Evolutionary conservation across 2,329 filamentous ascomycete species (phyloP), one percentile per base, ranked within the genome.

Genomic region (Trichoderma sp.): DNA sequence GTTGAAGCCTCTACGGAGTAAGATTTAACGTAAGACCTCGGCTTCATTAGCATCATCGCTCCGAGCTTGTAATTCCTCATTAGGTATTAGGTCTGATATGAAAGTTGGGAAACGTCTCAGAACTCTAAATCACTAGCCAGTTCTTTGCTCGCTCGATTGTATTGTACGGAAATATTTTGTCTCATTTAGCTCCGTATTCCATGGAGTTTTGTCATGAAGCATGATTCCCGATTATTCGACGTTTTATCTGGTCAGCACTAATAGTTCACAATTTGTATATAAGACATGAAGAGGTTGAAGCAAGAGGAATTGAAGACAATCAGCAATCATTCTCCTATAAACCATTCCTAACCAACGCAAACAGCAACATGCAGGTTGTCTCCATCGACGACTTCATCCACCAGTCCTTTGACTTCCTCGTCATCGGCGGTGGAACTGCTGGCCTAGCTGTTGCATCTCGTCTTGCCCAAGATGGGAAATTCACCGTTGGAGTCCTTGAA

Each of bases 371-470:
- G 74, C 62, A 69, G 41, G 33, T 33, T 11, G 59, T 63, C 24
- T 59, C 74, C 8, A 21, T 75, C 4, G 79, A 80, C 24, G 78
- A 77, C 14, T 84, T 84, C 67, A 75, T 74, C 18, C 72, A 74
- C 3, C 78, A 74, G 9, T 27, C 56, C 31, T 84, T 82, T 53
- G 81, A 83, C 76, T 84, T 81, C 74, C 77, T 90, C 53, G 79
- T 91, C 74, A 81, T 90, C 27, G 89, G 89, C 38, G 89, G 89
- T 45, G 89, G 89, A 7, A 89, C 88, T 7, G 87, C 88, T 16
- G 89, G 89, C 18, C 82, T 90, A n/a, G 85, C 84, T 1, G 81
- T 90, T 8, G 87, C 87, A 11, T 81, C 86, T 9, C 84, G 87
- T 0, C 82, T 91, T 4, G 85, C 86, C 1, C 86, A 88, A 75